These are phyloP conservation scores for Boletellus emodensis DNA, from an alignment of 768 basidiomycete species.

Conservation along the genomic window DNA sequence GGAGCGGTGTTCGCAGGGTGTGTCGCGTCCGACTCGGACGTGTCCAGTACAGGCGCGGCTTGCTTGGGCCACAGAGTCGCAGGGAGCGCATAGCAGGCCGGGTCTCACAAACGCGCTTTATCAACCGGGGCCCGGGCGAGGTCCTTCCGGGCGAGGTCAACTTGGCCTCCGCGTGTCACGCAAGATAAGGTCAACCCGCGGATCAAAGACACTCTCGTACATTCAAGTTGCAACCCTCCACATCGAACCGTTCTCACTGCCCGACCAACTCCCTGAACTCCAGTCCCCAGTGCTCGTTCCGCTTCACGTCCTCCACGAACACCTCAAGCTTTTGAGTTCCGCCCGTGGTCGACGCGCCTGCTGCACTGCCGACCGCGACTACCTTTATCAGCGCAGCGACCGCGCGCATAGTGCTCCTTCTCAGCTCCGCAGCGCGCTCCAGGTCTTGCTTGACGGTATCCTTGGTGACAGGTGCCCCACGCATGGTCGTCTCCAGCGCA, in stretches of 20 bases:
- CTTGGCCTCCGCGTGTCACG: too few relatives aligned
- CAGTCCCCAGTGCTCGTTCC: constrained; percentile 57
- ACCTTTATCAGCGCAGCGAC: constrained; percentile 85
- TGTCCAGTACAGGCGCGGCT: constrained; percentile 7
- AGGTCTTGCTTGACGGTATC: constrained; percentile 95
- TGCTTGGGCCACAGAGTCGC: constrained; percentile 3
- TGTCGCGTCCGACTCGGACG: constrained; percentile 2
- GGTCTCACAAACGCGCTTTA: too few relatives aligned
- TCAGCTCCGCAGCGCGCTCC: constrained; percentile 84
- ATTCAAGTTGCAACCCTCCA: too few relatives aligned
- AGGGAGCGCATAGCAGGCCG: constrained; percentile 4
- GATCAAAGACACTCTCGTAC: too few relatives aligned
- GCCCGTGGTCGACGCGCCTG: constrained; percentile 25
- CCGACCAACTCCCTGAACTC: constrained; percentile 49
- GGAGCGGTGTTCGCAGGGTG: constrained; percentile 9
- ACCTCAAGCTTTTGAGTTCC: constrained; percentile 59
- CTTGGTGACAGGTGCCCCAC: constrained; percentile 83
- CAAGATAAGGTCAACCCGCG: too few relatives aligned
- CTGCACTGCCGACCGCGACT: constrained; percentile 50
- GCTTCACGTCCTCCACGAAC: constrained; percentile 72
- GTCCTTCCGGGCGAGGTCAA: background rate
- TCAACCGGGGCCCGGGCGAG: background rate
- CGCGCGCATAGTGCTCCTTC: constrained; percentile 84
- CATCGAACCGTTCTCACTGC: constrained; percentile 9
- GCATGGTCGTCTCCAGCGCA: constrained; percentile 83